Base-by-base conservation (phyloP, 2,329 filamentous ascomycete genomes). In the Stenocarpella maydis region DNA sequence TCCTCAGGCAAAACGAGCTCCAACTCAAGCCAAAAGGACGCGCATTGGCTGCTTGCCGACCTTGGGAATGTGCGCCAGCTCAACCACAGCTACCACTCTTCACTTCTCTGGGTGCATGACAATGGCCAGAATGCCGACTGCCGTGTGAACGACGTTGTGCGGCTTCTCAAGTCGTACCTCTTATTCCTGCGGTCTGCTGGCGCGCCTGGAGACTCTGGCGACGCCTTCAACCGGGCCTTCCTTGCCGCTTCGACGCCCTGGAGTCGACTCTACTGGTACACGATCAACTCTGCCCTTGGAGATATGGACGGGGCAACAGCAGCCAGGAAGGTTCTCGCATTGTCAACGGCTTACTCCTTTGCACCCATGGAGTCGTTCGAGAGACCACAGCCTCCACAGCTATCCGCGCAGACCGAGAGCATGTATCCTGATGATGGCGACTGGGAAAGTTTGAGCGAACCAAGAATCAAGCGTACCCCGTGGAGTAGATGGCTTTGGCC, bases 61-160 rank as follows among this genome's bases (percentile, higher is more conserved):
- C 71, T 79, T 24, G 77, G 77, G 7, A 79, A 79, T 68, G 76
- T 74, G 12, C 74, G 78, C 24, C 72, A 79, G 65, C 66, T 71
- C 4, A 60, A 66, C 7, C 78, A 80, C 63, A 72, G 73, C 3
- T 79, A 79, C 64, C 78, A 80, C 69, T 70, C 72, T 12, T 76
- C 78, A 2, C 64, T 71, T 2, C 71, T 79, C 10, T 80, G 78
- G 77, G 73, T 68, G n/a, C 68, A 70, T 7, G 69, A 75, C 52
- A 77, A 75, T 60, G 70, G 71, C 49, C 78, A 79, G 65, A 70
- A 75, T 8, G 63, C 72, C 3, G 76, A 80, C 71, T 80, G 78
- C 66, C 76, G 76, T 8, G 67, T 73, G 50, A 80, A 79, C 67
- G 78, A 80, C 50, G 75, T 76, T 1, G 64, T 76, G n/a, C 73